Evolutionary conservation across 1,139 yeast species (phyloP), one percentile per base, ranked within the genome.

Genomic region (Suhomyces bolitotheri): DNA sequence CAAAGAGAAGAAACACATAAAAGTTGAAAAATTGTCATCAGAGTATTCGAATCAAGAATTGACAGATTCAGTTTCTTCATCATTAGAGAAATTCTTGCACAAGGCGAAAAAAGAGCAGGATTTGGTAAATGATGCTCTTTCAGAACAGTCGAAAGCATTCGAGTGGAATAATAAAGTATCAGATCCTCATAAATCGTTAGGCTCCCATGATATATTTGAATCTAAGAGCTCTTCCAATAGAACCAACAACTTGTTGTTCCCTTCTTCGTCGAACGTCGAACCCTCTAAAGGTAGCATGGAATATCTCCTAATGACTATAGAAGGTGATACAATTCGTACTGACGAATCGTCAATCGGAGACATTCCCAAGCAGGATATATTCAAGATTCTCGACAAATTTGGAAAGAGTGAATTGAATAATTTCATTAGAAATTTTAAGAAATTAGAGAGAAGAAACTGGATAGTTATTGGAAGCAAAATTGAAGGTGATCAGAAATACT

Each of bases 71-170:
- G 16, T 34, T 17, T 21, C 33, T 22, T 38, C 46, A 2, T 46
- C 57, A 2, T 49, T 66, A 29, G 64, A 72, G 40, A 52, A 49
- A 1, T 77, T 71, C 34, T 60, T 80, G 30, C 58, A 66, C 35
- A 58, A 61, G 8, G 74, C 80, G 2, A 73, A 72, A 38, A 54
- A 56, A 16, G 61, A 64, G 22, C 45, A 48, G 23, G 67, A 67
- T 17, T 35, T 49, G 14, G 64, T 62, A 11, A 71, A 69, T 21
- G 76, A 75, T 38, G 66, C 64, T 25, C 51, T 62, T 32, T 74
- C 75, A 47, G 65, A 79, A 29, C 74, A 73, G 35, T 52, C 65
- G 24, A 67, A 70, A 31, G 81, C 84, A 1, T 76, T 61, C 46
- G 82, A 78, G 36, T 77, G 80, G 76, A 64, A 74, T 33, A 59